Percentiles rank a stretch among this genome's conserved stretches.
phyloP scores from a whole-genome alignment of 2,329 filamentous ascomycete species.

The Aspergillus alliaceus region DNA sequence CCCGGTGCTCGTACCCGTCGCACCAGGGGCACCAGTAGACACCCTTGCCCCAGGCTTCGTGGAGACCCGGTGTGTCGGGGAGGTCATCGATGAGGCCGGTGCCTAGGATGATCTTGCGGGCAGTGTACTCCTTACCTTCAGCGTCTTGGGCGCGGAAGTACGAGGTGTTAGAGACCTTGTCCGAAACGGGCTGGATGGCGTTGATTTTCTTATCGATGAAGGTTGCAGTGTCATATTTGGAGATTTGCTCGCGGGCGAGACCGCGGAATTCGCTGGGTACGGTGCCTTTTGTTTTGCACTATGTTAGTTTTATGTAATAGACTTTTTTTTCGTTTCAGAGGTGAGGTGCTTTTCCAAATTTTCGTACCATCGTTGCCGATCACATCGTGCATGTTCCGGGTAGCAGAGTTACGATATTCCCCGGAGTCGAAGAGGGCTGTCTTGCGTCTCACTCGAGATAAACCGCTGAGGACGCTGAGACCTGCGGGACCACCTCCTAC shows the following conservation, averaged over 20 bases:
- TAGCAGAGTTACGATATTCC: constrained; percentile 58
- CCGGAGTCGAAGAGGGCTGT: constrained; percentile 60
- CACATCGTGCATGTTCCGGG: constrained; percentile 62
- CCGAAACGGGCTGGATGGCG: constrained; percentile 25
- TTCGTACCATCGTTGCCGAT: constrained; percentile 57
- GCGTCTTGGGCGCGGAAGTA: constrained; percentile 48
- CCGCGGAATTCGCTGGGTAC: constrained; percentile 56
- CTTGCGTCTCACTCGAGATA: constrained; percentile 59
- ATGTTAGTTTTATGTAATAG: not conserved
- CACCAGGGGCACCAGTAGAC: constrained; percentile 68
- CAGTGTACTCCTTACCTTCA: constrained; percentile 39
- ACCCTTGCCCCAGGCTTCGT: constrained; percentile 58
- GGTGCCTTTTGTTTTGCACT: constrained; percentile 53
- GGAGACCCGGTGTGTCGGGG: constrained; percentile 55
- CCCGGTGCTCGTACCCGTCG: constrained; percentile 62
- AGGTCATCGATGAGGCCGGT: constrained; percentile 59
- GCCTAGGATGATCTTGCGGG: constrained; percentile 58
- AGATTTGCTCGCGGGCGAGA: constrained; percentile 54
- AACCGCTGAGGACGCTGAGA: constrained; percentile 54
- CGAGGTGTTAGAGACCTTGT: constrained; percentile 37
- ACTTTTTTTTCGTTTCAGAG: too few relatives aligned
- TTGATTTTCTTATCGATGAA: constrained; percentile 56
- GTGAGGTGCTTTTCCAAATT: constrained; percentile 8
- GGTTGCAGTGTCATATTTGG: constrained; percentile 50
- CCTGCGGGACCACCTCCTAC: constrained; percentile 61